A percentile compares a stretch with the other conserved stretches of the same genome.
phyloP scores from a whole-genome alignment of 345 rosid genomes.

The Gossypium bickii region DNA sequence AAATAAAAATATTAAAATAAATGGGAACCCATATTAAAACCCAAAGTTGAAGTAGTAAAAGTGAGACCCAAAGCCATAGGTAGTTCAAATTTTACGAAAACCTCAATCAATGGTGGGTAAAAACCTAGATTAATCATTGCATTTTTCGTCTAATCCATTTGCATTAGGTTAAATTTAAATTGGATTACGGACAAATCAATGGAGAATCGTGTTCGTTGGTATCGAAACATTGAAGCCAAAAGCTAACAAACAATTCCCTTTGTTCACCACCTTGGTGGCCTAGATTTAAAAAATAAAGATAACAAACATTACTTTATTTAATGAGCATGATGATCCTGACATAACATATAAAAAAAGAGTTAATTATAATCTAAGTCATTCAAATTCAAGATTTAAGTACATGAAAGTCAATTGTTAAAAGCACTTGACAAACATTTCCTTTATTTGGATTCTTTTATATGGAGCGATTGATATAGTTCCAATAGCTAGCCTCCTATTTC shows the following conservation, averaged over 20 bases:
- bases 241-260: constrained; percentile 13
- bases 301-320: not conserved
- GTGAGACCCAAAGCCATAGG: no score
- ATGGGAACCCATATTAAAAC: no score
- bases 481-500: constrained; percentile 4
- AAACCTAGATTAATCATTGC: not conserved
- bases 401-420: not conserved
- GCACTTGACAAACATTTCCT: not conserved
- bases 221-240: constrained; percentile 10
- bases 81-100: not conserved
- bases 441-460: constrained; percentile 22
- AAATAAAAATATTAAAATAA: no score
- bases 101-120: not conserved
- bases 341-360: not conserved
- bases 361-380: no score
- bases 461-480: constrained; percentile 16
- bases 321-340: not conserved
- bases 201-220: not conserved
- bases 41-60: no score
- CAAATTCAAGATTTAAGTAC: not conserved
- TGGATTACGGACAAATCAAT: not conserved
- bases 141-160: not conserved
- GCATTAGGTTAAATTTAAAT: not conserved
- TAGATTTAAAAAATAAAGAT: no score
- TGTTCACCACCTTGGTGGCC: constrained; percentile 1